A percentile compares a stretch with the other conserved stretches of the same genome.
These are phyloP conservation scores for Zostera marina DNA, from an alignment of 116 monocot genomes.

Conservation along the genomic window DNA sequence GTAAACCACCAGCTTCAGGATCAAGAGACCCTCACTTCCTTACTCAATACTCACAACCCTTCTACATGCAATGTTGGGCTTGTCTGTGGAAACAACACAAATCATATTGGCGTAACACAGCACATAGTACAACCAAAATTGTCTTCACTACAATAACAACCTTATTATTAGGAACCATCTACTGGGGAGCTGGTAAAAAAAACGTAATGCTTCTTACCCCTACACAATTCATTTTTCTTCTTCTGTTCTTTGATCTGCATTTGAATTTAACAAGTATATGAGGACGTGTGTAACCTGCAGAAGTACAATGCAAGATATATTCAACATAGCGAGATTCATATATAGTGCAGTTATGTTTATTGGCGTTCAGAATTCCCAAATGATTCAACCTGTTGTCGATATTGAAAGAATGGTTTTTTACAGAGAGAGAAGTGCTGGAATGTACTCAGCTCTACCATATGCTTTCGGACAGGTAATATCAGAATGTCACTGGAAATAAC, in stretches of 20 bases:
- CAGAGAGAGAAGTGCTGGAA: slow-evolving; percentile 71
- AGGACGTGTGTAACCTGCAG: background rate
- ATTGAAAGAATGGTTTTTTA: slow-evolving; percentile 80
- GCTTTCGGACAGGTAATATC: slow-evolving; percentile 54
- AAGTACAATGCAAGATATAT: slow-evolving; percentile 23
- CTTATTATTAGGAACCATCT: slow-evolving; percentile 19
- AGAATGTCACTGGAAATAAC: background rate
- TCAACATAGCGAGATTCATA: slow-evolving; percentile 65
- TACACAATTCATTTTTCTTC: background rate
- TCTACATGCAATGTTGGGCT: slow-evolving; percentile 11
- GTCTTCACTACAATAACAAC: slow-evolving; percentile 15
- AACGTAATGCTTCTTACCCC: background rate
- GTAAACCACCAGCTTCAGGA: slow-evolving; percentile 8
- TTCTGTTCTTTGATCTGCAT: background rate
- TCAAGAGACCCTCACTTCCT: slow-evolving; percentile 15
- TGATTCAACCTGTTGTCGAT: slow-evolving; percentile 62
- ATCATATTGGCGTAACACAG: slow-evolving; percentile 21
- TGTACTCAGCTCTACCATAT: slow-evolving; percentile 80
- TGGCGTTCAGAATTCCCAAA: slow-evolving; percentile 46
- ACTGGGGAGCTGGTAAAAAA: slow-evolving; percentile 14
- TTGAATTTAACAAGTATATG: background rate
- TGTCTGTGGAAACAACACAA: slow-evolving; percentile 26
- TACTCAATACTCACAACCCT: slow-evolving; percentile 15
- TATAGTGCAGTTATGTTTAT: slow-evolving; percentile 55
- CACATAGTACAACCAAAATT: slow-evolving; percentile 14